These are phyloP conservation scores for Hirschfeldia incana DNA, from an alignment of 345 rosid genomes.

Conservation along the genomic window DNA sequence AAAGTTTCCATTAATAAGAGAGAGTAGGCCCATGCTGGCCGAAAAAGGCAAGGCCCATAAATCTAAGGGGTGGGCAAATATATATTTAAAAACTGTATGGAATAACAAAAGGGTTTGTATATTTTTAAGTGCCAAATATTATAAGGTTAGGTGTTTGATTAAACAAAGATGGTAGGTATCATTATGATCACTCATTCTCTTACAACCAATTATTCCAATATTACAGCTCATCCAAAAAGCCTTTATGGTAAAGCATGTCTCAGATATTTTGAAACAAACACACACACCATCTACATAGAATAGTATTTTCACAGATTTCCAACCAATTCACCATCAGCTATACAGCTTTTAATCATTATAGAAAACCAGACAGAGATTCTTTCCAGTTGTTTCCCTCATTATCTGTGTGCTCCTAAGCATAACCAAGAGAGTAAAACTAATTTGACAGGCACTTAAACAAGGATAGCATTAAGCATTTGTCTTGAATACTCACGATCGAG, in stretches of 20 bases:
- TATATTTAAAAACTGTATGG: not conserved
- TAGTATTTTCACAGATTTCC: conserved; percentile 22
- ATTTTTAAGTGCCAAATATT: not conserved
- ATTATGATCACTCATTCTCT: conserved; percentile 37
- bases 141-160: conserved; percentile 6
- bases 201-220: conserved; percentile 24
- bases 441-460: not conserved
- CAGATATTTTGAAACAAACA: conserved; percentile 26
- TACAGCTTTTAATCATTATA: conserved; percentile 30
- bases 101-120: not conserved
- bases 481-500: not conserved
- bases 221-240: conserved; percentile 33
- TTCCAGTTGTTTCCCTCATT: not conserved
- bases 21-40: conserved; percentile 22
- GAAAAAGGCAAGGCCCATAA: conserved; percentile 19
- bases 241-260: conserved; percentile 40
- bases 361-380: conserved; percentile 29
- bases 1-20: not conserved
- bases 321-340: conserved; percentile 22
- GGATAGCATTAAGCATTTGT: not conserved
- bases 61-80: not conserved
- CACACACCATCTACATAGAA: not conserved
- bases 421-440: not conserved
- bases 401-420: not conserved
- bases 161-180: conserved; percentile 34